Evolutionary conservation across 2,329 filamentous ascomycete genomes (phyloP).

Genomic region (Alternaria triticina): DNA sequence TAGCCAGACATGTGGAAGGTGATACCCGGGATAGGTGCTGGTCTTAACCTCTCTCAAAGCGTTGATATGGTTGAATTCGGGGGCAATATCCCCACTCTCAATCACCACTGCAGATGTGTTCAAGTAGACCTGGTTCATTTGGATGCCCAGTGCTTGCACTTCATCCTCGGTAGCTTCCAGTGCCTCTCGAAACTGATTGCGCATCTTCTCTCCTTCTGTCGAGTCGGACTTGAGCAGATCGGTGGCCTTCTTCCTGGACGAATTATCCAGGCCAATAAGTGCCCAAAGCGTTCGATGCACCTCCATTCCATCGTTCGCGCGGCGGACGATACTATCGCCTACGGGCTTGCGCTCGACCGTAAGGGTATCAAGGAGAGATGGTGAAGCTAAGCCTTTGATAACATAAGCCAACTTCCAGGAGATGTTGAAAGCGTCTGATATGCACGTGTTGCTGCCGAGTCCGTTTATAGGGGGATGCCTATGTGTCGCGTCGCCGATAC

Average conservation of each 20-base stretch:
- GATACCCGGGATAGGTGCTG: conserved; percentile 63
- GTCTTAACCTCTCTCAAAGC: not conserved
- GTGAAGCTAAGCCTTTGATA: conserved; percentile 28
- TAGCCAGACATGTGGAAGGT: conserved; percentile 69
- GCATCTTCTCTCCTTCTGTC: not conserved
- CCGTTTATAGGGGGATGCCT: conserved; percentile 25
- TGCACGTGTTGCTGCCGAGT: conserved; percentile 30
- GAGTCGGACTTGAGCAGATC: not conserved
- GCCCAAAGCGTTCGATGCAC: conserved; percentile 58
- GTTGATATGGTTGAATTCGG: conserved; percentile 52
- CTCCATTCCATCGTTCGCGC: conserved; percentile 62
- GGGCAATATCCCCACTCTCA: not conserved
- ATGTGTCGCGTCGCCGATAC: conserved; percentile 15
- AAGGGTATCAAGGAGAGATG: conserved; percentile 32
- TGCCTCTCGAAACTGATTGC: conserved; percentile 44
- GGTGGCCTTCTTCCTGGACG: not conserved
- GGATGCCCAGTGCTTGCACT: conserved; percentile 63
- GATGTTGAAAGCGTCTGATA: conserved; percentile 47
- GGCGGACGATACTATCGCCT: conserved; percentile 51
- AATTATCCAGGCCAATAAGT: conserved; percentile 52
- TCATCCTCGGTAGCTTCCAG: conserved; percentile 56
- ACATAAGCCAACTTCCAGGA: conserved; percentile 48
- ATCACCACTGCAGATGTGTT: conserved; percentile 22
- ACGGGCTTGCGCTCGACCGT: conserved; percentile 43
- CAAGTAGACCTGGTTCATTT: conserved; percentile 65